These are phyloP conservation scores for Globisporangium nagaii DNA, from an alignment of 352 stramenopile genomes.

Conservation along the genomic window DNA sequence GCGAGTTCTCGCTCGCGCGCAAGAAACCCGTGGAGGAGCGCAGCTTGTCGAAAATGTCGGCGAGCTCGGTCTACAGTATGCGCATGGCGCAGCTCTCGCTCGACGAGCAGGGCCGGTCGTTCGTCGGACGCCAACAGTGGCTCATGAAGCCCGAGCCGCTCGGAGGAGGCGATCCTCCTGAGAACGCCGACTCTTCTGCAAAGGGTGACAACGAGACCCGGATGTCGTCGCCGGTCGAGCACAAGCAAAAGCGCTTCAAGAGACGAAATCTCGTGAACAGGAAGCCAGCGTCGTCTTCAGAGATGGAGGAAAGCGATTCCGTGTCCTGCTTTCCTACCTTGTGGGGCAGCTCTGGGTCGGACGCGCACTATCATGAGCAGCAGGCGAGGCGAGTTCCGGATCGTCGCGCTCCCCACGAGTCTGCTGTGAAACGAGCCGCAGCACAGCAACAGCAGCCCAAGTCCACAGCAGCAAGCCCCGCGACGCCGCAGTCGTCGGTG, in stretches of 20 bases:
- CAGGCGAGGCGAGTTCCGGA: neutral
- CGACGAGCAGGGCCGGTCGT: conserved; percentile 17
- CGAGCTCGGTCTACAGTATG: conserved; percentile 38
- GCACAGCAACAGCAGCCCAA: neutral
- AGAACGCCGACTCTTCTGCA: neutral
- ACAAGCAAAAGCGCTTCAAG: conserved; percentile 1
- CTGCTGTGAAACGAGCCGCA: neutral
- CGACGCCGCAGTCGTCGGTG: neutral
- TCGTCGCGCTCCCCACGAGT: neutral
- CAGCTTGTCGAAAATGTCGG: conserved; percentile 33
- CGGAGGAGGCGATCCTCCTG: neutral
- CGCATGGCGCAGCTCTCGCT: conserved; percentile 37
- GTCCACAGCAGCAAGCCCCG: neutral
- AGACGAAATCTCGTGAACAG: neutral
- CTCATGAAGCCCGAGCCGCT: conserved; percentile 8
- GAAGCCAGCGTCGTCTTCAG: neutral
- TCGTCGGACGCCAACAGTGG: conserved; percentile 8
- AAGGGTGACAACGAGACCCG: conserved; percentile 1
- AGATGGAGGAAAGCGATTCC: neutral
- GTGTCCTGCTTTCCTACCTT: conserved; percentile 15
- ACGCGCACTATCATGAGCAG: neutral
- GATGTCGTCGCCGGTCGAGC: neutral
- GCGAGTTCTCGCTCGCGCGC: conserved; percentile 39
- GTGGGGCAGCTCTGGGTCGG: neutral
- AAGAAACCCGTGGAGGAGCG: conserved; percentile 28